phyloP scores from a whole-genome alignment of 495 filamentous ascomycete genomes.

The Chaetomidium leptoderma region DNA sequence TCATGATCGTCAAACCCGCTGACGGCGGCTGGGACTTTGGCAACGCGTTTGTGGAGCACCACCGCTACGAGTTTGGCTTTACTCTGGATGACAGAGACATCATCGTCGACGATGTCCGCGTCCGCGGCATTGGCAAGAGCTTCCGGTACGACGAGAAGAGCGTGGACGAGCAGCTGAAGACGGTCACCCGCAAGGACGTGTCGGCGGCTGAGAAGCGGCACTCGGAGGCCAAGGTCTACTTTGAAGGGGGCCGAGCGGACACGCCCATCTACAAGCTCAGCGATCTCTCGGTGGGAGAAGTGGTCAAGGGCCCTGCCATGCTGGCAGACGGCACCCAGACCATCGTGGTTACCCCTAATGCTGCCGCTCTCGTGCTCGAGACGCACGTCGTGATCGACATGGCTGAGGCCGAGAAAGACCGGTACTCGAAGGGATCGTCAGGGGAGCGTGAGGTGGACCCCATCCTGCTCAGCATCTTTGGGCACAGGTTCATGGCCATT shows the following conservation, averaged over 20 bases:
- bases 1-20: constrained; percentile 74
- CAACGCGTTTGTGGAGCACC: constrained; percentile 76
- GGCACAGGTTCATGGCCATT: constrained; percentile 97
- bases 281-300: constrained; percentile 69
- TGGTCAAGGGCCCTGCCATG: constrained; percentile 79
- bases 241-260: constrained; percentile 68
- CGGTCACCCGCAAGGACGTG: constrained; percentile 49
- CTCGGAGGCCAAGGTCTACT: constrained; percentile 58
- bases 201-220: constrained; percentile 55
- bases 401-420: constrained; percentile 52
- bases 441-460: constrained; percentile 63
- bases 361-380: constrained; percentile 66
- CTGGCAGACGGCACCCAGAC: constrained; percentile 95
- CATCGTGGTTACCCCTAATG: constrained; percentile 80
- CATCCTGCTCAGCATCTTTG: constrained; percentile 92
- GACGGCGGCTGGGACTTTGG: constrained; percentile 70
- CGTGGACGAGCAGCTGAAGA: constrained; percentile 71
- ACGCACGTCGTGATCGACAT: constrained; percentile 73
- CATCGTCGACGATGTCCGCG: constrained; percentile 87
- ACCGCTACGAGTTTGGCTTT: constrained; percentile 94
- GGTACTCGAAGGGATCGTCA: constrained; percentile 35
- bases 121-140: constrained; percentile 82
- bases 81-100: constrained; percentile 84
- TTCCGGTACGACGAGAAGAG: constrained; percentile 74
- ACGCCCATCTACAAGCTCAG: constrained; percentile 84